Conservation (phyloP, 2,329 filamentous ascomycete species). For the Cytospora piceicola region DNA sequence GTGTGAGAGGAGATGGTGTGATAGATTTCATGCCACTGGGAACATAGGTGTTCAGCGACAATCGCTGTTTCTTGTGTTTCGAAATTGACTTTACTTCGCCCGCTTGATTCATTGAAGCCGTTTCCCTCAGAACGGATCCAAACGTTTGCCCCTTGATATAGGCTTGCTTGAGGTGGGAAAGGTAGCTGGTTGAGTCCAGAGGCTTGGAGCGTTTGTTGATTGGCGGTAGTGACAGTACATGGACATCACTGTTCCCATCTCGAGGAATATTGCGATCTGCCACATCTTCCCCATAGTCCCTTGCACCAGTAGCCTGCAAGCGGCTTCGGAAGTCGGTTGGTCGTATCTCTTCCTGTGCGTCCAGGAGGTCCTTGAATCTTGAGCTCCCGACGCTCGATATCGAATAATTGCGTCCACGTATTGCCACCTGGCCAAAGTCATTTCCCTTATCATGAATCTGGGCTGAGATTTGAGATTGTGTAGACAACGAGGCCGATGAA, state of each 20-base stretch:
- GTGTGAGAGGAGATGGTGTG: conserved; percentile 1
- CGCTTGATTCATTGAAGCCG: neutral
- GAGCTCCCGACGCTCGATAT: conserved; percentile 13
- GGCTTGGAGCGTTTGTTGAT: conserved; percentile 6
- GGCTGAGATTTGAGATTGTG: conserved; percentile 8
- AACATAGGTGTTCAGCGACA: conserved; percentile 20
- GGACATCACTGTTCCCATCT: conserved; percentile 34
- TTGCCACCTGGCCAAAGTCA: neutral
- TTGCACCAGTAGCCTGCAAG: conserved; percentile 53
- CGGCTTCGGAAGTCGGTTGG: conserved; percentile 54
- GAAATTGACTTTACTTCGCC: neutral
- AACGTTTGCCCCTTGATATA: neutral
- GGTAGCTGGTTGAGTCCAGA: neutral
- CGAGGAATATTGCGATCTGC: conserved; percentile 61
- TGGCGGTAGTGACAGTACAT: neutral
- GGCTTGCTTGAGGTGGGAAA: neutral
- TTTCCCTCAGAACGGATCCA: neutral
- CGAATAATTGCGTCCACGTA: conserved; percentile 21
- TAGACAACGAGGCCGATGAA: conserved; percentile 20
- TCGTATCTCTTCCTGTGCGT: conserved; percentile 58
- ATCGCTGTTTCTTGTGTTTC: conserved; percentile 19
- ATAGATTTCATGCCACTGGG: conserved; percentile 25
- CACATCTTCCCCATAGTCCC: conserved; percentile 67
- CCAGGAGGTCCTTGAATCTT: conserved; percentile 49
- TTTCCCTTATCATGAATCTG: neutral